Conservation (phyloP, 345 rosid genomes). For the Ailanthus altissimus region DNA sequence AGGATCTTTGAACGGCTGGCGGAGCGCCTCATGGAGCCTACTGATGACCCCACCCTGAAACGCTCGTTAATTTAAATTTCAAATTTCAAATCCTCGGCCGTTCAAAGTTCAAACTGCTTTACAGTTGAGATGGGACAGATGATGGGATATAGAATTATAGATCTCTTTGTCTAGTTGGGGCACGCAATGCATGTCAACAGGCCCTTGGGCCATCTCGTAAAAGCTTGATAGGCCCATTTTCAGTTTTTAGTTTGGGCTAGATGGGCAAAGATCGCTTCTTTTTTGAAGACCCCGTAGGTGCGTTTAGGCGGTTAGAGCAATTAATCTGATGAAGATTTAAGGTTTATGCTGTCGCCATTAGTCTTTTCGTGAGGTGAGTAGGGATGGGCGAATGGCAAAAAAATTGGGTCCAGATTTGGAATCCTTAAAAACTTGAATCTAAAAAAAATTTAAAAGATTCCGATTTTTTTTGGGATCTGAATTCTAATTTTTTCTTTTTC, state of each 20-base stretch:
- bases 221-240: not conserved
- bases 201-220: not conserved
- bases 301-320: no score
- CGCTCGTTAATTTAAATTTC: conserved; percentile 18
- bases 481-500: no score
- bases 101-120: conserved; percentile 27
- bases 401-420: no score
- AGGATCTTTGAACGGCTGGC: conserved; percentile 12
- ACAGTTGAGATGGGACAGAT: conserved; percentile 2
- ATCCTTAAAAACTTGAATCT: no score
- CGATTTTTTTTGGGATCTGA: no score
- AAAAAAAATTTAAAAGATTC: no score
- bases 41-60: not conserved
- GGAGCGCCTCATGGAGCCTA: conserved; percentile 12
- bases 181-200: not conserved
- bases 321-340: no score
- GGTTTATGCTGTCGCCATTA: no score
- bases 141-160: not conserved
- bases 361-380: no score
- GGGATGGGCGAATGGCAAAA: no score
- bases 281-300: no score
- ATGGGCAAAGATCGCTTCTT: no score
- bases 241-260: not conserved
- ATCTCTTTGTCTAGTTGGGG: not conserved
- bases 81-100: conserved; percentile 20